phyloP scores from a whole-genome alignment of 495 filamentous ascomycete species.

The Penicillium angulare region DNA sequence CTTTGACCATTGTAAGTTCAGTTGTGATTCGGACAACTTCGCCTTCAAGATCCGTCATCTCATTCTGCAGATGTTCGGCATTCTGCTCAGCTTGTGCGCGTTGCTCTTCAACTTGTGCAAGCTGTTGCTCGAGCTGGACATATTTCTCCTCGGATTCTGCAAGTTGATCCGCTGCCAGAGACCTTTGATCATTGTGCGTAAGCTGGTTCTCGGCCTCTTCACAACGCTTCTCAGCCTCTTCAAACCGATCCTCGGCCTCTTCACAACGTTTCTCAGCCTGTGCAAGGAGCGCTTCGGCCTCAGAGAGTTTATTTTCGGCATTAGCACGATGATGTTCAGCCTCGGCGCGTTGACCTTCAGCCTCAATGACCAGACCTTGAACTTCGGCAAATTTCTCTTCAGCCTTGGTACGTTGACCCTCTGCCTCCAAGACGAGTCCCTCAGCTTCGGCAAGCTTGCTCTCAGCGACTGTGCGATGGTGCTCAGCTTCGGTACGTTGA shows the following conservation, averaged over 20 bases:
- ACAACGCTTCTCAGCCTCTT: background rate
- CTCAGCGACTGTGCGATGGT: constrained; percentile 33
- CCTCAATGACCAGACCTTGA: background rate
- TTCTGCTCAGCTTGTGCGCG: constrained; percentile 43
- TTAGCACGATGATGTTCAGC: constrained; percentile 1
- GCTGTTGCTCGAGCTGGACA: background rate
- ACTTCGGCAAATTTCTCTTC: background rate
- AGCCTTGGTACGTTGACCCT: background rate
- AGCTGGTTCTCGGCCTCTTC: constrained; percentile 9
- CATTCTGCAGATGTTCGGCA: constrained; percentile 53
- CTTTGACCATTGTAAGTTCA: constrained; percentile 86
- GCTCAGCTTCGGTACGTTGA: background rate
- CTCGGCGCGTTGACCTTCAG: background rate
- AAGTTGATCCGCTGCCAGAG: background rate
- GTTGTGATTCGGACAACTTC: constrained; percentile 86
- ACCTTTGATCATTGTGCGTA: background rate
- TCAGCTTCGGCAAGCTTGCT: constrained; percentile 8
- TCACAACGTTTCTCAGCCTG: background rate
- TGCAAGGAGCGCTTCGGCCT: constrained; percentile 1
- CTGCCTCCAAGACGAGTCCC: background rate
- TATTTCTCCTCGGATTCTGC: background rate
- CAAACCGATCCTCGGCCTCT: background rate
- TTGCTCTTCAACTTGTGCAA: constrained; percentile 3
- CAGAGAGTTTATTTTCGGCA: background rate
- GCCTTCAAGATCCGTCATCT: constrained; percentile 72